Evolutionary conservation across 2,329 filamentous ascomycete species (phyloP).

Genomic region (Blastomyces percursus): DNA sequence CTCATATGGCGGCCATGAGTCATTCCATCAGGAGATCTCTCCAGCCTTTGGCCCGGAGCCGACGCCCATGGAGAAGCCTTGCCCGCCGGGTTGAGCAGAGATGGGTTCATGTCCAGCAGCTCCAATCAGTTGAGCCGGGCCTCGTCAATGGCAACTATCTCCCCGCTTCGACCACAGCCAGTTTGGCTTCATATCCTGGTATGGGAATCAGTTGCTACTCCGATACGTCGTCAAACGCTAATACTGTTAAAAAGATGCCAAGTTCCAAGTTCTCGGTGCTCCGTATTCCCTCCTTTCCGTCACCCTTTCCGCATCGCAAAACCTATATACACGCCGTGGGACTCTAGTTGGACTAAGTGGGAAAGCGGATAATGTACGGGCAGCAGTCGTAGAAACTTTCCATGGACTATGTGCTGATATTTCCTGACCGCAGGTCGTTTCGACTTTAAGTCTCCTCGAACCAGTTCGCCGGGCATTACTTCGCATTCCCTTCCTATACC

Average conservation of each 20-base stretch:
- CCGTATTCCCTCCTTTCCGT: conserved; percentile 92
- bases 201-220: conserved; percentile 8
- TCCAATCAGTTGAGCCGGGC: conserved; percentile 29
- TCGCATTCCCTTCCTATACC: conserved; percentile 90
- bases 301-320: conserved; percentile 82
- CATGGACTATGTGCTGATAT: conserved; percentile 1
- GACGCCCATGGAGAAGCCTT: conserved; percentile 17
- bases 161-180: conserved; percentile 28
- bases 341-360: conserved; percentile 84
- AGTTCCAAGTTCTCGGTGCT: conserved; percentile 84
- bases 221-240: not conserved
- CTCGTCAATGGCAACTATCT: conserved; percentile 29
- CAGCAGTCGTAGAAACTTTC: not conserved
- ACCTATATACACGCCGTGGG: conserved; percentile 82
- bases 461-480: conserved; percentile 69
- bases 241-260: conserved; percentile 56
- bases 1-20: conserved; percentile 23
- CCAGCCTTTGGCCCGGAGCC: conserved; percentile 25
- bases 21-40: conserved; percentile 28
- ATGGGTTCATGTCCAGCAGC: conserved; percentile 36
- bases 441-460: conserved; percentile 75
- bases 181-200: conserved; percentile 35
- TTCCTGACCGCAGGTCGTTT: conserved; percentile 54
- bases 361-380: conserved; percentile 71
- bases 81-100: conserved; percentile 22